These are phyloP conservation scores for Prunus yedoensis DNA, from an alignment of 331 rosid species.

Conservation along the genomic window DNA sequence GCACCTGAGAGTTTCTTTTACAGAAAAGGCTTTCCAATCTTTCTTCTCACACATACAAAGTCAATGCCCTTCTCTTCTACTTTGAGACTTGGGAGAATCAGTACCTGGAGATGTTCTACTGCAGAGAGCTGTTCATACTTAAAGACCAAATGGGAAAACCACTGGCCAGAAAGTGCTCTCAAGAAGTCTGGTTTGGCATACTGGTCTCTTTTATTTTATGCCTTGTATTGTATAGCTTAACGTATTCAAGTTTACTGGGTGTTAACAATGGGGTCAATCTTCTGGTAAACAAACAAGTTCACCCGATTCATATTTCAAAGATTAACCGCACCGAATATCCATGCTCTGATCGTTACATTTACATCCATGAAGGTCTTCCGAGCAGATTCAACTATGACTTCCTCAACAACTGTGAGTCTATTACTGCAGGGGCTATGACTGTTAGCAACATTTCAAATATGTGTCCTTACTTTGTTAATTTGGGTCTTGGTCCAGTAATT, in stretches of 20 bases:
- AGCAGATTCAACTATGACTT: conserved; percentile 48
- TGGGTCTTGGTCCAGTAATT: conserved; percentile 53
- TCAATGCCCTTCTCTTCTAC: too few relatives aligned
- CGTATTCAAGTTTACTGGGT: conserved; percentile 31
- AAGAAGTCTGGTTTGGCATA: conserved; percentile 34
- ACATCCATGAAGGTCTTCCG: conserved; percentile 48
- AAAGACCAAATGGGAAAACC: conserved; percentile 33
- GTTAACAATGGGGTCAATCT: conserved; percentile 20
- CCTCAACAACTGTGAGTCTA: conserved; percentile 42
- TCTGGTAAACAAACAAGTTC: conserved; percentile 15
- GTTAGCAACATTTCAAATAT: conserved; percentile 41
- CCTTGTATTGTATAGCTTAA: conserved; percentile 27
- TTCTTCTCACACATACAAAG: too few relatives aligned
- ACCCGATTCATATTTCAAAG: background rate
- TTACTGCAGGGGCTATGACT: conserved; percentile 44
- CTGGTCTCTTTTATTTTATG: conserved; percentile 35
- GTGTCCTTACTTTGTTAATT: conserved; percentile 61
- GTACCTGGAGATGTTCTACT: too few relatives aligned
- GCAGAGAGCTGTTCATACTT: too few relatives aligned
- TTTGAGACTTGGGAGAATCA: too few relatives aligned
- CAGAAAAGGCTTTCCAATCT: too few relatives aligned
- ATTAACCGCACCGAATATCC: conserved; percentile 11
- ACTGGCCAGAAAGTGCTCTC: conserved; percentile 21
- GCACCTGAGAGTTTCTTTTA: too few relatives aligned
- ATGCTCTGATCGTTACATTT: conserved; percentile 54